phyloP scores from a whole-genome alignment of 1,139 yeast genomes.

The Yamadazyma oceani region DNA sequence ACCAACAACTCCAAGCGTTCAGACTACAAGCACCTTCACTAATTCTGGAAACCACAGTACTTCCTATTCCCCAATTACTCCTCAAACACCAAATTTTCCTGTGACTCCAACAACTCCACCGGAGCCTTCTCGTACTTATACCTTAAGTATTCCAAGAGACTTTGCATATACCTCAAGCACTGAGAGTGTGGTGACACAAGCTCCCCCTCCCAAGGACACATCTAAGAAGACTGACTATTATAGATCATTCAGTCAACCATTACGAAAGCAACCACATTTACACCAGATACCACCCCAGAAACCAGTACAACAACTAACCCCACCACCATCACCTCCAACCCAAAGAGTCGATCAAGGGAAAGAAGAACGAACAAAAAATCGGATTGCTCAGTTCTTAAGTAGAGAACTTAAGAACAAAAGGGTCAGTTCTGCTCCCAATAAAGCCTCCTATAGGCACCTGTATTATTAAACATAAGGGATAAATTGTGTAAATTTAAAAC shows the following conservation, averaged over 20 bases:
- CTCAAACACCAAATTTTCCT: slow-evolving; percentile 1
- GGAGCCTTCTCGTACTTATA: neutral
- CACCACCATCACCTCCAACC: slow-evolving; percentile 3
- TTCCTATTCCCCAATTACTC: neutral
- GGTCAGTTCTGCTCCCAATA: neutral
- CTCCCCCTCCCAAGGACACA: too few relatives aligned
- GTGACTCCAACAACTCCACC: neutral
- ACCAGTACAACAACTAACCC: slow-evolving; percentile 1
- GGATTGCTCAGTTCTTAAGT: slow-evolving; percentile 12
- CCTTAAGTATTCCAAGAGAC: neutral
- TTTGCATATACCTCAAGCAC: neutral
- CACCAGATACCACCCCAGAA: too few relatives aligned
- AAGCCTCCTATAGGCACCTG: neutral
- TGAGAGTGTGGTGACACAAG: too few relatives aligned
- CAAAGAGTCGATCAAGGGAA: neutral
- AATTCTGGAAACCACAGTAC: neutral
- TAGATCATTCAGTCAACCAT: neutral
- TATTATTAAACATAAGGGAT: neutral
- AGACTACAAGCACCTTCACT: neutral
- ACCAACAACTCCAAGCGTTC: neutral
- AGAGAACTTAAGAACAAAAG: slow-evolving; percentile 5
- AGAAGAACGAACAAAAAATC: slow-evolving; percentile 9
- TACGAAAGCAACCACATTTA: too few relatives aligned
- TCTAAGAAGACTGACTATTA: too few relatives aligned
- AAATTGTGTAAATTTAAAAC: too few relatives aligned